Conservation (phyloP, 2,329 filamentous ascomycete species). For the Nothopassalora personata region DNA sequence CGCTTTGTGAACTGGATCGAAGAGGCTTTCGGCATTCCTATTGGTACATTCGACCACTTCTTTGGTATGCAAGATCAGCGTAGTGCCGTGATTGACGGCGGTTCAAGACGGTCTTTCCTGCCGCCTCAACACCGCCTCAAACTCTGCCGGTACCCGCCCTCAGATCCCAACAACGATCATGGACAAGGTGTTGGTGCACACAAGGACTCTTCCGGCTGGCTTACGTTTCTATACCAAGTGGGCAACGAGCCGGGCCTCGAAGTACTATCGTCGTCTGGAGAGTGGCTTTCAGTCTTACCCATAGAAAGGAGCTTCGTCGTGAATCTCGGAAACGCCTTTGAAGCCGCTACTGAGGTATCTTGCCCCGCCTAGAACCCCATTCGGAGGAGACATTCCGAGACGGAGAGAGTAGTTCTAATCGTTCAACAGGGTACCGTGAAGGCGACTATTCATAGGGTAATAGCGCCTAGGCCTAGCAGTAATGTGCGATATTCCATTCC, state of each 20-base stretch:
- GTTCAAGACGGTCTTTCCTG: conserved; percentile 15
- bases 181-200: conserved; percentile 57
- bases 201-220: conserved; percentile 60
- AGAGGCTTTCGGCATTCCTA: conserved; percentile 48
- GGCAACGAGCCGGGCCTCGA: conserved; percentile 50
- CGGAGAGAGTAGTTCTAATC: too few species aligned
- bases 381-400: too few species aligned
- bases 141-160: conserved; percentile 50
- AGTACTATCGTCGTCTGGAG: conserved; percentile 45
- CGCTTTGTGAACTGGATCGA: conserved; percentile 54
- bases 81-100: not conserved
- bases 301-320: conserved; percentile 51
- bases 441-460: conserved; percentile 45
- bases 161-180: conserved; percentile 4
- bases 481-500: conserved; percentile 32
- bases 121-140: conserved; percentile 54
- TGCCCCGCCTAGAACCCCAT: too few species aligned
- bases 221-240: conserved; percentile 59
- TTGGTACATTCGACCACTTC: conserved; percentile 45
- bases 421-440: conserved; percentile 41
- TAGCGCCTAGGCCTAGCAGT: conserved; percentile 17
- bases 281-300: conserved; percentile 49
- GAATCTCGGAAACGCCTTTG: conserved; percentile 55
- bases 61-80: conserved; percentile 36
- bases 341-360: conserved; percentile 46